These are phyloP conservation scores for Cyclotella atomus DNA, from an alignment of 108 stramenopile species.

Conservation along the genomic window DNA sequence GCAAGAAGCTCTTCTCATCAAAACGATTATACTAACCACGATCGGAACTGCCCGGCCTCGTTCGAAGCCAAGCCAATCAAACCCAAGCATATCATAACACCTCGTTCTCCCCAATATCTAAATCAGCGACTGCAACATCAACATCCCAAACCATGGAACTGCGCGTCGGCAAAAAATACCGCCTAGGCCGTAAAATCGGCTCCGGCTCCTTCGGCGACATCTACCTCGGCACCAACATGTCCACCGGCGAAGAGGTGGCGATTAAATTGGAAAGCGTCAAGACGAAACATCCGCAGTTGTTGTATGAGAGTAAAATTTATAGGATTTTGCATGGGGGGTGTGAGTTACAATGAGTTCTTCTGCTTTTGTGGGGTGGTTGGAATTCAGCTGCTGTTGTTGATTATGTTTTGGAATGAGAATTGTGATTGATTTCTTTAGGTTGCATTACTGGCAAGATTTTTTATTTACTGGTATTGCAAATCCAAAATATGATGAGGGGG, in stretches of 20 bases:
- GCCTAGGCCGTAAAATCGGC: conserved; percentile 98
- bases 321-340: conserved; percentile 97
- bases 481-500: no score
- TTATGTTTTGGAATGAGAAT: not conserved
- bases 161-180: conserved; percentile 98
- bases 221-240: conserved; percentile 98
- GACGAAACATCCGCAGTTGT: conserved; percentile 95
- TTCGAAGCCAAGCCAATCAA: no score
- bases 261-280: conserved; percentile 98
- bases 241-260: conserved; percentile 96
- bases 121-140: no score
- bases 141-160: conserved; percentile 97
- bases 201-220: conserved; percentile 99
- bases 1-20: no score
- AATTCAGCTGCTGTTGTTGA: not conserved
- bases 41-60: no score
- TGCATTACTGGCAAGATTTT: no score
- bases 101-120: no score
- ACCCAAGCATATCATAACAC: no score
- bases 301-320: conserved; percentile 99
- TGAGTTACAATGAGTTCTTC: conserved; percentile 58
- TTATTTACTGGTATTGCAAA: no score
- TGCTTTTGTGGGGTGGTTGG: not conserved
- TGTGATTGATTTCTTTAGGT: no score
- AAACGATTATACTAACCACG: no score